phyloP scores from a whole-genome alignment of 192 early-diverging fungal species.

The Coemansia sp. region DNA sequence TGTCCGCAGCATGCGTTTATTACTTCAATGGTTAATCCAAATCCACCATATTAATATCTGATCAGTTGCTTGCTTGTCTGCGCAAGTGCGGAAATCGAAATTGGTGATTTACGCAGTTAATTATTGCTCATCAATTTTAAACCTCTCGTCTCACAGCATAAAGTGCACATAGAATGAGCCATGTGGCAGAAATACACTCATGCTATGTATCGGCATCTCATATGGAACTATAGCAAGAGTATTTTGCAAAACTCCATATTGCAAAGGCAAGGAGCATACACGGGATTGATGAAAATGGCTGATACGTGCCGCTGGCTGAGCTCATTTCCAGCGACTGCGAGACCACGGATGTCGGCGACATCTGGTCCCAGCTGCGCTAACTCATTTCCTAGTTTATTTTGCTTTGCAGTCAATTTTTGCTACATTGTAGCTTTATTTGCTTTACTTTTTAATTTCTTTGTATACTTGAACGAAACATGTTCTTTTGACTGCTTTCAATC shows the following conservation, averaged over 20 bases:
- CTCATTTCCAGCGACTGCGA: constrained; percentile 32
- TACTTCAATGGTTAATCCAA: too few species aligned
- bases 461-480: background rate
- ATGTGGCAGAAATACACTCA: too few species aligned
- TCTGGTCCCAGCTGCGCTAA: constrained; percentile 1
- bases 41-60: too few species aligned
- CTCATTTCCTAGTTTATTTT: background rate
- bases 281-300: constrained; percentile 25
- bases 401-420: background rate
- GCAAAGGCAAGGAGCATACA: background rate
- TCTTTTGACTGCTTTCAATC: background rate
- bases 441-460: background rate
- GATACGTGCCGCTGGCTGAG: constrained; percentile 34
- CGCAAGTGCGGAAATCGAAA: too few species aligned
- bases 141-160: too few species aligned
- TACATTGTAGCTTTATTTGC: background rate
- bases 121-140: too few species aligned
- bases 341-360: constrained; percentile 12
- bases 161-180: too few species aligned
- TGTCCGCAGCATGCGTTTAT: background rate
- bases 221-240: too few species aligned
- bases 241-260: too few species aligned
- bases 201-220: too few species aligned
- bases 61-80: too few species aligned
- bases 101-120: too few species aligned